Conservation (phyloP, 2,329 filamentous ascomycete species). For the Fusarium hostae region DNA sequence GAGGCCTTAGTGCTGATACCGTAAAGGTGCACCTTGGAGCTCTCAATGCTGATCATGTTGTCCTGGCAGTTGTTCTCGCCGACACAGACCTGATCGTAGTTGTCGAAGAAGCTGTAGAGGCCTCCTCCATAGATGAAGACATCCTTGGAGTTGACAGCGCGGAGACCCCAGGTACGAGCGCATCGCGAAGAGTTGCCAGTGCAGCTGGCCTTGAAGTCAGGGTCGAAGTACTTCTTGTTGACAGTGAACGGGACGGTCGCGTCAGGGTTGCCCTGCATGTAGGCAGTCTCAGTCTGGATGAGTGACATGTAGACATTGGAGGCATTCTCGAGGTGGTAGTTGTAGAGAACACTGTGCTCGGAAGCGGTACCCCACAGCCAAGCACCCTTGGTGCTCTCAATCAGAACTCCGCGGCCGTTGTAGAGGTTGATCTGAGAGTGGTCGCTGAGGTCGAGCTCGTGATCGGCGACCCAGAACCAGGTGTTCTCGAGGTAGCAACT, state of each 20-base stretch:
- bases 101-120: constrained; percentile 85
- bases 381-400: constrained; percentile 78
- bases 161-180: constrained; percentile 81
- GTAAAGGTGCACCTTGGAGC: constrained; percentile 72
- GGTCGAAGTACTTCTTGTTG: constrained; percentile 70
- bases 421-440: constrained; percentile 86
- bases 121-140: constrained; percentile 78
- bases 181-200: constrained; percentile 66
- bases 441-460: constrained; percentile 81
- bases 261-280: constrained; percentile 86
- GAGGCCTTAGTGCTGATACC: constrained; percentile 80
- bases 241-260: constrained; percentile 72
- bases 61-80: constrained; percentile 76
- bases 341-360: constrained; percentile 76
- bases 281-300: constrained; percentile 91
- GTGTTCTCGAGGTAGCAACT: constrained; percentile 87
- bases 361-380: constrained; percentile 85
- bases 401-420: constrained; percentile 84
- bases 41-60: constrained; percentile 80
- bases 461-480: constrained; percentile 92
- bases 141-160: constrained; percentile 73
- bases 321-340: constrained; percentile 86
- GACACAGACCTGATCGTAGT: constrained; percentile 79
- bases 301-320: constrained; percentile 83
- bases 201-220: constrained; percentile 67